phyloP scores from a whole-genome alignment of 2,329 filamentous ascomycete genomes.

The Beauveria bassiana region DNA sequence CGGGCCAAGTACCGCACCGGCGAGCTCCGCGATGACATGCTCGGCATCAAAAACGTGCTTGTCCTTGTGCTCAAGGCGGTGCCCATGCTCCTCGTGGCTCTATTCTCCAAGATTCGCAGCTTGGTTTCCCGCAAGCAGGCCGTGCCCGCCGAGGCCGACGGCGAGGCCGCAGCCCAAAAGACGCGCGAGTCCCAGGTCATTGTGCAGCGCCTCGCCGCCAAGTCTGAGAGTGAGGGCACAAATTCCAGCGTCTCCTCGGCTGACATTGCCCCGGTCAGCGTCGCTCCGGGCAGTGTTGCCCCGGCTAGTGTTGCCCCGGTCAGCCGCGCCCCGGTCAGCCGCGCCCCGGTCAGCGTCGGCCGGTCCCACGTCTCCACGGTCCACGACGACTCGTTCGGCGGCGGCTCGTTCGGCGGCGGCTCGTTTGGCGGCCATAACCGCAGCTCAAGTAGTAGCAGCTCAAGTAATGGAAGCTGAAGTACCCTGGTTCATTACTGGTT shows the following conservation, averaged over 20 bases:
- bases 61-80: not conserved
- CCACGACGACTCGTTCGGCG: too few species aligned
- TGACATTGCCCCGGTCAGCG: too few species aligned
- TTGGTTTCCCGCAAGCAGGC: not conserved
- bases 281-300: too few species aligned
- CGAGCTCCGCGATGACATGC: constrained; percentile 5
- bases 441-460: too few species aligned
- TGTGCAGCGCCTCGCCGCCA: not conserved
- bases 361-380: too few species aligned
- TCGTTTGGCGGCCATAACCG: not conserved
- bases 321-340: too few species aligned
- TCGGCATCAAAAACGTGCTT: not conserved
- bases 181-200: not conserved
- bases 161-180: not conserved
- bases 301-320: too few species aligned
- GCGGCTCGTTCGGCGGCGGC: too few species aligned
- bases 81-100: not conserved
- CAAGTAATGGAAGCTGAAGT: too few species aligned
- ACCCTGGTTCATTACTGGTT: not conserved
- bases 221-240: not conserved
- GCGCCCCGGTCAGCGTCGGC: not conserved
- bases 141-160: not conserved
- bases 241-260: not conserved
- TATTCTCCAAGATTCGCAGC: not conserved
- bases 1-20: not conserved